Evolutionary conservation across 106 monocot species (phyloP).

Genomic region (Dioscorea alata): DNA sequence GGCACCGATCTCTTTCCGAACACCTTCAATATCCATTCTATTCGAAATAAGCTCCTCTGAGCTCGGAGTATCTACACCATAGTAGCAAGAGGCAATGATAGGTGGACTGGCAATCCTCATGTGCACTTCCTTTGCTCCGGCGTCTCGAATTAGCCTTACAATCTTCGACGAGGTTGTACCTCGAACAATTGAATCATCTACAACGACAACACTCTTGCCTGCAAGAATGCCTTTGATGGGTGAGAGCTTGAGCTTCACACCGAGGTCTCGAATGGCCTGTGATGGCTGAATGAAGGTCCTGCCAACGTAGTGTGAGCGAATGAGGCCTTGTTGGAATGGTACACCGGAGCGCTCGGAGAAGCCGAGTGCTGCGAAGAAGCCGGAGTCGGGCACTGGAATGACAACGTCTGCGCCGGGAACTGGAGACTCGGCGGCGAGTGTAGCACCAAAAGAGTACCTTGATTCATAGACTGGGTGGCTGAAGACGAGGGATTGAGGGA

Average conservation of each 20-base stretch:
- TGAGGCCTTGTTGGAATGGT: constrained; percentile 77
- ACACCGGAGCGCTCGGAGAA: constrained; percentile 52
- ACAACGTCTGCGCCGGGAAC: constrained; percentile 65
- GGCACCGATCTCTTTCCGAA: constrained; percentile 41
- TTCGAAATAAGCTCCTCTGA: constrained; percentile 62
- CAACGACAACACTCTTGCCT: constrained; percentile 72
- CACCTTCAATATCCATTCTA: constrained; percentile 52
- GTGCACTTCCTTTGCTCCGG: constrained; percentile 88
- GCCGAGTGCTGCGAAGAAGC: constrained; percentile 86
- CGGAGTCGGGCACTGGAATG: constrained; percentile 88
- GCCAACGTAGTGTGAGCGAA: constrained; percentile 84
- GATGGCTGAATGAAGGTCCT: constrained; percentile 86
- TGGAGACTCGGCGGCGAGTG: constrained; percentile 67
- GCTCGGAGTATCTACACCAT: constrained; percentile 86
- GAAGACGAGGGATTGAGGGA: constrained; percentile 83
- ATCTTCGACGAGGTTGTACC: constrained; percentile 94
- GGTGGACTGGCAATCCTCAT: constrained; percentile 91
- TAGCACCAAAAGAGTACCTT: constrained; percentile 51
- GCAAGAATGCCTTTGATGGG: constrained; percentile 59
- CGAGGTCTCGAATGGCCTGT: constrained; percentile 72
- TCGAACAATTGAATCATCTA: constrained; percentile 89
- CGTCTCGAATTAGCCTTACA: constrained; percentile 57
- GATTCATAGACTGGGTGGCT: constrained; percentile 52
- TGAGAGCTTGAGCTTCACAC: constrained; percentile 79
- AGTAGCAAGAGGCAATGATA: constrained; percentile 80